Percentiles rank a stretch among this genome's conserved stretches.
Evolutionary conservation across 441 rosid species (phyloP).

Genomic region (Brassica balearica): DNA sequence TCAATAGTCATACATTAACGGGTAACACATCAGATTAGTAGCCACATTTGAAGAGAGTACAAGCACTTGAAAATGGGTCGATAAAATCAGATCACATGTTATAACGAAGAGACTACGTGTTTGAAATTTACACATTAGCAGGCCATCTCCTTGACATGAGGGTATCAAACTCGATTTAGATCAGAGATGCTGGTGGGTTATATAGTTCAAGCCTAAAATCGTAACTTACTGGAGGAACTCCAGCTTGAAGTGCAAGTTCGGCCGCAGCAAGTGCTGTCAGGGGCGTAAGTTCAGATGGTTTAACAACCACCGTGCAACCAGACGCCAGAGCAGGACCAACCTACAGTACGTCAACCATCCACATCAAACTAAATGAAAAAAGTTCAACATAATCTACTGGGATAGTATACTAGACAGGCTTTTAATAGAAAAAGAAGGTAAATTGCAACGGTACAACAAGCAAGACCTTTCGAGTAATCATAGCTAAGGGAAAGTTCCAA

Average conservation of each 20-base stretch:
- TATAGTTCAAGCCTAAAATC: slow-evolving; percentile 28
- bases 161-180: slow-evolving; percentile 20
- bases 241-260: slow-evolving; percentile 96
- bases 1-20: slow-evolving; percentile 22
- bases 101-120: slow-evolving; percentile 11
- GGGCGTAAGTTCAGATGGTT: slow-evolving; percentile 97
- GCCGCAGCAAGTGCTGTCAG: slow-evolving; percentile 97
- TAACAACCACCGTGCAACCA: slow-evolving; percentile 97
- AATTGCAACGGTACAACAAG: slow-evolving; percentile 26
- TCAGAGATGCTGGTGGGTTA: slow-evolving; percentile 20
- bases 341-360: slow-evolving; percentile 50
- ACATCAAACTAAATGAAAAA: slow-evolving; percentile 35
- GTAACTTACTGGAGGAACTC: slow-evolving; percentile 90
- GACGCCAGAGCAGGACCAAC: slow-evolving; percentile 99
- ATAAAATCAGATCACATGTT: slow-evolving; percentile 19
- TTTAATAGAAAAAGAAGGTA: slow-evolving; percentile 13
- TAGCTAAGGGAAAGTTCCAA: slow-evolving; percentile 99
- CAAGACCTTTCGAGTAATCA: slow-evolving; percentile 95
- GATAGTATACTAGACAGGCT: slow-evolving; percentile 15
- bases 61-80: not conserved
- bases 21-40: slow-evolving; percentile 19
- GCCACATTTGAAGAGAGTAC: slow-evolving; percentile 28
- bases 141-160: slow-evolving; percentile 23
- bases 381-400: not conserved
- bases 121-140: slow-evolving; percentile 14